These are phyloP conservation scores for Acer negundo DNA, from an alignment of 345 rosid genomes.

Conservation along the genomic window DNA sequence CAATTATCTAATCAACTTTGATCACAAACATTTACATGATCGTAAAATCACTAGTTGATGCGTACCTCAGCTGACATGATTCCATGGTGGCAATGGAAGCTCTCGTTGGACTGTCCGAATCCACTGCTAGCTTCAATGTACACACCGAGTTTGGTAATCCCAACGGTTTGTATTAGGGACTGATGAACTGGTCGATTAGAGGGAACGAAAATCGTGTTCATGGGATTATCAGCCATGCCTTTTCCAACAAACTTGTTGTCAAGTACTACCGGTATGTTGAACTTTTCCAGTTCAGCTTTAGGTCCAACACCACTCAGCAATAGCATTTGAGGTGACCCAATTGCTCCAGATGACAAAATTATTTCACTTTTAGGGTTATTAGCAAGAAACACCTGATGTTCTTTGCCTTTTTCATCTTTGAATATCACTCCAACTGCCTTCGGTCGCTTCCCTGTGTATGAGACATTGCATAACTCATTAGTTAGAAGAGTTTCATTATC, in stretches of 20 bases:
- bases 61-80: slow-evolving; percentile 82
- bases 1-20: no score
- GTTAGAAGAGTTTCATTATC: no score
- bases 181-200: slow-evolving; percentile 58
- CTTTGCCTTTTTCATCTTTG: slow-evolving; percentile 80
- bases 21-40: background rate
- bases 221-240: slow-evolving; percentile 94
- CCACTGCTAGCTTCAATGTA: slow-evolving; percentile 96
- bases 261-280: slow-evolving; percentile 63
- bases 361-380: slow-evolving; percentile 64
- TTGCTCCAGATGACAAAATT: slow-evolving; percentile 82
- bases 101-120: slow-evolving; percentile 70
- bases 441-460: slow-evolving; percentile 54
- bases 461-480: slow-evolving; percentile 3
- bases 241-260: slow-evolving; percentile 73
- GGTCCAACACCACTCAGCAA: slow-evolving; percentile 94
- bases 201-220: slow-evolving; percentile 84
- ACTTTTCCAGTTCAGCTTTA: slow-evolving; percentile 54
- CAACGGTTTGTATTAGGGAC: slow-evolving; percentile 88
- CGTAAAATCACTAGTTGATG: background rate
- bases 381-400: slow-evolving; percentile 62
- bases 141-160: slow-evolving; percentile 86
- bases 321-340: slow-evolving; percentile 88
- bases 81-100: slow-evolving; percentile 83
- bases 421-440: slow-evolving; percentile 78